Conservation (phyloP, 75 land plant genomes). For the Ceratopteris richardii region DNA sequence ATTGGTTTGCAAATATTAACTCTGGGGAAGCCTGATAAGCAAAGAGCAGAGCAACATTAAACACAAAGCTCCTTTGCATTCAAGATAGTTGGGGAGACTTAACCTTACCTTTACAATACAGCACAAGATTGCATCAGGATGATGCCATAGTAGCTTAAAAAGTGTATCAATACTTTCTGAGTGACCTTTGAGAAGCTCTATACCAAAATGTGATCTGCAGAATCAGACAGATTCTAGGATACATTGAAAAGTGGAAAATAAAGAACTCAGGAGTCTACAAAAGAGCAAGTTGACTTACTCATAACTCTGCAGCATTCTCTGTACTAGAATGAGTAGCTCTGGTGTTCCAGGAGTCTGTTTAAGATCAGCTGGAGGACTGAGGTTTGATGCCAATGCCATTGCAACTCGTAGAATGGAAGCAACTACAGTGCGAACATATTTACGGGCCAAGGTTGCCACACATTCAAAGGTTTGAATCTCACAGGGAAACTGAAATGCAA, state of each 20-base stretch:
- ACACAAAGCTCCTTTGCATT: neutral
- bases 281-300: conserved; percentile 29
- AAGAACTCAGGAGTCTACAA: neutral
- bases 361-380: conserved; percentile 34
- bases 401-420: conserved; percentile 87
- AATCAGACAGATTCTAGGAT: neutral
- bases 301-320: conserved; percentile 73
- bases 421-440: conserved; percentile 75
- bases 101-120: conserved; percentile 58
- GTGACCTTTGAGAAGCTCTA: conserved; percentile 46
- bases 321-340: conserved; percentile 66
- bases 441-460: conserved; percentile 87
- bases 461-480: conserved; percentile 66
- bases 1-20: conserved; percentile 83
- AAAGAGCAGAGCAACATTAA: neutral
- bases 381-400: conserved; percentile 64
- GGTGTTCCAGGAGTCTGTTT: conserved; percentile 56
- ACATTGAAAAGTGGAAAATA: neutral
- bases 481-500: conserved; percentile 84
- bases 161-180: conserved; percentile 42
- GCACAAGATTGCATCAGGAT: conserved; percentile 79
- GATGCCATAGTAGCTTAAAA: conserved; percentile 71
- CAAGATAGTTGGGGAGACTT: neutral
- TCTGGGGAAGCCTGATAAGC: conserved; percentile 53
- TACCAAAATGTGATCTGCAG: conserved; percentile 55